These are phyloP conservation scores for Umbilicus rupestris DNA, from an alignment of 164 flowering plant genomes.

Conservation along the genomic window DNA sequence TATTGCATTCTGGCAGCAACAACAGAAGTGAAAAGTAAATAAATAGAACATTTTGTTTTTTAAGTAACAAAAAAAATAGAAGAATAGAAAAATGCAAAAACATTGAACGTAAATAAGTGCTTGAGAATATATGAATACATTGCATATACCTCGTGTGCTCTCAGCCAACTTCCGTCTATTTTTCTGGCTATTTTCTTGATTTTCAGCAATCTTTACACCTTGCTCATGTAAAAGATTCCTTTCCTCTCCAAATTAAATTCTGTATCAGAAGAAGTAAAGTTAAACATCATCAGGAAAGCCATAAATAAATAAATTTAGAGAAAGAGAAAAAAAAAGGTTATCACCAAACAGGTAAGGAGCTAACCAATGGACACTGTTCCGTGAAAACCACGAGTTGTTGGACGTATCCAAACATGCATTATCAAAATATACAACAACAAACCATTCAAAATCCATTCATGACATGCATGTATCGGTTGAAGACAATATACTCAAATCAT, in stretches of 20 bases:
- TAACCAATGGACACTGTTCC: background rate
- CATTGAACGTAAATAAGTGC: background rate
- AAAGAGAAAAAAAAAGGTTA: background rate
- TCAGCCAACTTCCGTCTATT: constrained; percentile 96
- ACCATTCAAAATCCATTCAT: too few species aligned
- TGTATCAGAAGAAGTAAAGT: constrained; percentile 16
- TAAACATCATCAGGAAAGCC: background rate
- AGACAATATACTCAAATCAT: too few species aligned
- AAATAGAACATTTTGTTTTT: background rate
- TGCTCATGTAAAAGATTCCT: constrained; percentile 82
- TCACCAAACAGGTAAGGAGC: too few species aligned
- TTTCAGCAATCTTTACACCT: constrained; percentile 92
- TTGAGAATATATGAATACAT: background rate
- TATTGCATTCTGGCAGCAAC: background rate
- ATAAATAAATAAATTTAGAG: background rate
- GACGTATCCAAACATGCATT: too few species aligned
- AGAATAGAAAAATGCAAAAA: background rate
- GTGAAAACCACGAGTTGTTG: background rate
- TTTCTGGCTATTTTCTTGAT: constrained; percentile 96
- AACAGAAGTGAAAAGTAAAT: background rate
- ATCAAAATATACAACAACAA: too few species aligned
- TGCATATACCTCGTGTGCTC: constrained; percentile 74
- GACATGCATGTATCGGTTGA: too few species aligned
- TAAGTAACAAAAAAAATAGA: background rate
- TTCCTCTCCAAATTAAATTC: constrained; percentile 96